Base-by-base conservation (phyloP, 441 rosid genomes). In the Lepidium campestre region DNA sequence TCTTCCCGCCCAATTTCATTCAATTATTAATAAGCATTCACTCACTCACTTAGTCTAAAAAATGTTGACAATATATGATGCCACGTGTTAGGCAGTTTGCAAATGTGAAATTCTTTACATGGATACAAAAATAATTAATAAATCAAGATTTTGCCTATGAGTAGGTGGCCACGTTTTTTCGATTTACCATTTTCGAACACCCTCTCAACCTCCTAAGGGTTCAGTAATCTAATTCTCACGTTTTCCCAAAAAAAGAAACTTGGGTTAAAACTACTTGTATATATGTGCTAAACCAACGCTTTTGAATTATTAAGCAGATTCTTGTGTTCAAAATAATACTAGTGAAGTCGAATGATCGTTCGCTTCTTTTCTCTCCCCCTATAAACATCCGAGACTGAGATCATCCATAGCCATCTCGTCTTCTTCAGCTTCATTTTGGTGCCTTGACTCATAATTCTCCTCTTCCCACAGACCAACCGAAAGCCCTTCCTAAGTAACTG, bases 201-300 rank as follows among this genome's bases (percentile, higher is more conserved):
- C 66, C 47, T 52, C 59, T 68, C 74, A 70, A 70, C 74, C 59
- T 70, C 74, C 68, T 61, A 70, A 69, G 73, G 67, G 67, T 44
- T 60, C 67, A 60, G 45, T 69, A 50, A 40, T 22, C 22, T 5
- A 11, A 25, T 39, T 35, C 25, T 57, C 59, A 62, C 45, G 56
- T 62, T 62, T 22, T 20, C n/a, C 15, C 67, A 46, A 18, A 1
- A 1, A 45, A 19, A 4, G 19, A 29, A 59, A 25, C 25, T 25
- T 58, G 29, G 11, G 11, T 27, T 27, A 36, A 66, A 35, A 32
- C 15, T 5, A 6, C 34, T 20, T 44, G 12, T 54, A 45, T 48
- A 57, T 34, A 27, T 56, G 13, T 48, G 32, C 6, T 4, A 15
- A 14, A 7, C 44, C 59, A 20, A 39, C n/a, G 60, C 20, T 44